These are phyloP conservation scores for Penicillium tannophilum DNA, from an alignment of 495 filamentous ascomycete species.

Conservation along the genomic window DNA sequence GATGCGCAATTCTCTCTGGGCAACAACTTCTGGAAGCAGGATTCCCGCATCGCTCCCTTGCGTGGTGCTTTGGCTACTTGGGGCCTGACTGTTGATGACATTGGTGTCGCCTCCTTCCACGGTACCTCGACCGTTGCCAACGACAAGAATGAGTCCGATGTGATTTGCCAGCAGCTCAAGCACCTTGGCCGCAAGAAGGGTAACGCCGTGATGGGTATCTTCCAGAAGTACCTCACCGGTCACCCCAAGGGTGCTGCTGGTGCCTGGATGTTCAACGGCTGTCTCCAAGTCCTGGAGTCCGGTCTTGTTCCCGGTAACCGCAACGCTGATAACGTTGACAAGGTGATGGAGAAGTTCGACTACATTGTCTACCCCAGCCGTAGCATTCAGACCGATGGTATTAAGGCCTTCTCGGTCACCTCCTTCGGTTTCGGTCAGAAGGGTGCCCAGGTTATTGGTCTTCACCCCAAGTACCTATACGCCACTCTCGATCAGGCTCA, in stretches of 20 bases:
- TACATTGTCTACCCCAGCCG: constrained; percentile 96
- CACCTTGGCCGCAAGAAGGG: constrained; percentile 95
- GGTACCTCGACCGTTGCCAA: constrained; percentile 98
- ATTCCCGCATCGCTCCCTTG: constrained; percentile 89
- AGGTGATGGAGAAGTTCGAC: constrained; percentile 95
- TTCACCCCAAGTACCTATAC: constrained; percentile 94
- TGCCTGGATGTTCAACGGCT: constrained; percentile 99
- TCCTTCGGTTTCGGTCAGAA: constrained; percentile 99
- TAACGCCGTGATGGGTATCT: constrained; percentile 94
- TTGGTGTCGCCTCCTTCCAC: constrained; percentile 95
- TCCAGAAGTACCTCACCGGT: constrained; percentile 99
- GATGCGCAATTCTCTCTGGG: constrained; percentile 88
- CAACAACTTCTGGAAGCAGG: constrained; percentile 98
- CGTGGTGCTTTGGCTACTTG: constrained; percentile 94
- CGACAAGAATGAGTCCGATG: constrained; percentile 99
- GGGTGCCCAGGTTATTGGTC: constrained; percentile 94
- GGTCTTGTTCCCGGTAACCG: constrained; percentile 95
- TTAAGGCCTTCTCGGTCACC: constrained; percentile 98
- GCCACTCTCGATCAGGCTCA: constrained; percentile 88
- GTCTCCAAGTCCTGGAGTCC: constrained; percentile 88
- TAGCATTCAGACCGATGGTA: constrained; percentile 93
- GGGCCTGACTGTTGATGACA: constrained; percentile 96
- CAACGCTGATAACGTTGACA: constrained; percentile 97
- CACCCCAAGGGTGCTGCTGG: constrained; percentile 99
- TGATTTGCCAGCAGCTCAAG: constrained; percentile 93